A percentile compares a stretch with the other conserved stretches of the same genome.
Conservation (phyloP, 306 rosid species). For the Abrus pulchellus region DNA sequence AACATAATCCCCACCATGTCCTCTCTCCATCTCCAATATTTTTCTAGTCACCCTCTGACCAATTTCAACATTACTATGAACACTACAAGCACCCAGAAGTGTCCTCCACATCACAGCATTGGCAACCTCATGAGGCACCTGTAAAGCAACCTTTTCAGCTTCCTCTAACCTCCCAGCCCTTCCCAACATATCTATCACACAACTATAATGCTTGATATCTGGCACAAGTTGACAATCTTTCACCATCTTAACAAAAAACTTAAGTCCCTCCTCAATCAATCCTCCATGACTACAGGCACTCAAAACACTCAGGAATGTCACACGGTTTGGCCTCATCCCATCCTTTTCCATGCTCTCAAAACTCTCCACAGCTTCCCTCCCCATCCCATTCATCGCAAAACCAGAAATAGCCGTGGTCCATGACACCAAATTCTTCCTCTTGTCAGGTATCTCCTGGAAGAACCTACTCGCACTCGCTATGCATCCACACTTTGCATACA, state of each 20-base stretch:
- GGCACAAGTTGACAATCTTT: slow-evolving; percentile 56
- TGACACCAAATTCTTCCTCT: slow-evolving; percentile 69
- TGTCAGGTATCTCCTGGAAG: slow-evolving; percentile 59
- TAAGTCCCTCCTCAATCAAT: slow-evolving; percentile 75
- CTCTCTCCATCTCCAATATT: slow-evolving; percentile 65
- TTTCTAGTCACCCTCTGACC: slow-evolving; percentile 69
- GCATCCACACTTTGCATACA: slow-evolving; percentile 84
- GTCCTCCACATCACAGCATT: slow-evolving; percentile 81
- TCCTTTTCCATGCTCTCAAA: slow-evolving; percentile 67
- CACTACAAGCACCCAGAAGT: slow-evolving; percentile 76
- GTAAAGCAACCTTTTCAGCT: slow-evolving; percentile 71
- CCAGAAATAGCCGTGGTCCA: slow-evolving; percentile 77
- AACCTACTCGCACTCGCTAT: slow-evolving; percentile 60
- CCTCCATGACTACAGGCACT: slow-evolving; percentile 85
- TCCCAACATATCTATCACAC: slow-evolving; percentile 78
- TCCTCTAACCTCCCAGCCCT: slow-evolving; percentile 79
- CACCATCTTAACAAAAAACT: slow-evolving; percentile 70
- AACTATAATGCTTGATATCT: slow-evolving; percentile 75
- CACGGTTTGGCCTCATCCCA: slow-evolving; percentile 67
- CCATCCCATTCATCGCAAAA: slow-evolving; percentile 77
- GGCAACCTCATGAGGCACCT: slow-evolving; percentile 64
- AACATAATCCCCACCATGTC: slow-evolving; percentile 82
- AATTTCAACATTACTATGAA: slow-evolving; percentile 67
- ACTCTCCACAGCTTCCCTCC: slow-evolving; percentile 63
- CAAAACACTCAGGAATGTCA: slow-evolving; percentile 68